phyloP scores from a whole-genome alignment of 2,329 filamentous ascomycete species.

The Coniosporium tulheliwenetii region DNA sequence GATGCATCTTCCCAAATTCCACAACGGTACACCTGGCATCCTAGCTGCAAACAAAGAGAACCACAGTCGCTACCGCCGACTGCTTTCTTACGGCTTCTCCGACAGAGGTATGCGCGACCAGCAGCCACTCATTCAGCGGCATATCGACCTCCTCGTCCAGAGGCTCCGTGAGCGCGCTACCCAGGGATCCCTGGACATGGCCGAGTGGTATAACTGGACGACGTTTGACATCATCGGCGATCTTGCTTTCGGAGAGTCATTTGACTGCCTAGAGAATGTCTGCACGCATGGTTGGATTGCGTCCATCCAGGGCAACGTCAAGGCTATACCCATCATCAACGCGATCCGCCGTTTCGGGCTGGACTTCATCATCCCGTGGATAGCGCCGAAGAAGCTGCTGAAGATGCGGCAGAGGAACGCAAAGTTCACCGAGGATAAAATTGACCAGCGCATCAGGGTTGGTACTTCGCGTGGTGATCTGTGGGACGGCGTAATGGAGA shows the following conservation, averaged over 20 bases:
- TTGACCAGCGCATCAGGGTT: background rate
- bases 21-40: background rate
- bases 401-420: background rate
- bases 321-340: slow-evolving; percentile 3
- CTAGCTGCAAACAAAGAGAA: slow-evolving; percentile 17
- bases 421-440: background rate
- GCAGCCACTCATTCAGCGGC: slow-evolving; percentile 21
- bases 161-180: slow-evolving; percentile 18
- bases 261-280: slow-evolving; percentile 14
- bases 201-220: slow-evolving; percentile 13
- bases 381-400: no score
- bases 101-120: slow-evolving; percentile 23
- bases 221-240: slow-evolving; percentile 15
- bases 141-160: slow-evolving; percentile 24
- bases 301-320: slow-evolving; percentile 11
- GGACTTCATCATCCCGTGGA: no score
- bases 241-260: slow-evolving; percentile 16
- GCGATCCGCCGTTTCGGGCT: background rate
- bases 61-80: slow-evolving; percentile 22
- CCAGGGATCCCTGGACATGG: slow-evolving; percentile 11
- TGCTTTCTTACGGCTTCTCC: slow-evolving; percentile 24
- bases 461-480: background rate
- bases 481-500: background rate
- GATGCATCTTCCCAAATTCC: background rate
- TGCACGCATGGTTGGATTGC: slow-evolving; percentile 20